These are phyloP conservation scores for Neurospora cerealis DNA, from an alignment of 495 filamentous ascomycete species.

Conservation along the genomic window DNA sequence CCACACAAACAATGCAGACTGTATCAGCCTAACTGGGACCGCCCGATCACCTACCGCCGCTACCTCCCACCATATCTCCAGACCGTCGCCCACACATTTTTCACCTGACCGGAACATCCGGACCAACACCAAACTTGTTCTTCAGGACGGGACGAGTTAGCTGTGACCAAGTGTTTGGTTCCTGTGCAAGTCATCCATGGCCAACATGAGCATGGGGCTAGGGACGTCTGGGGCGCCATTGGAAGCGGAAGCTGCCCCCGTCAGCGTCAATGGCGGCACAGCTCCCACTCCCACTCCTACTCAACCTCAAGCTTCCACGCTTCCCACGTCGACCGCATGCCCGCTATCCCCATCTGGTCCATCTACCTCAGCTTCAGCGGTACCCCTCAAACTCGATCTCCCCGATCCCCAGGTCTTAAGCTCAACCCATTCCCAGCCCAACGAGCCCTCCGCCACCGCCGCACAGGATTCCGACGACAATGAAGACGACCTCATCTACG, in stretches of 20 bases:
- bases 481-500: slow-evolving; percentile 23
- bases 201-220: neutral
- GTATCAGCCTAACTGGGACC: neutral
- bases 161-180: neutral
- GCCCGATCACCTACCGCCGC: neutral
- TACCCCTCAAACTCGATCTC: neutral
- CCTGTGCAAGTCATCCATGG: neutral
- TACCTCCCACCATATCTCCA: neutral
- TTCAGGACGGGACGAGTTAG: neutral
- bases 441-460: neutral
- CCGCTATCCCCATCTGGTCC: neutral
- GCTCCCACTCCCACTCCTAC: neutral
- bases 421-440: neutral
- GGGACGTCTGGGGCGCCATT: neutral
- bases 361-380: neutral
- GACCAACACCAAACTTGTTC: neutral
- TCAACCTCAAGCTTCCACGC: neutral
- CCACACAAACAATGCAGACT: neutral
- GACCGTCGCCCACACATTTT: neutral
- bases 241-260: neutral
- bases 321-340: neutral
- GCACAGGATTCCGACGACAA: slow-evolving; percentile 13
- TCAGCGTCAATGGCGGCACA: neutral
- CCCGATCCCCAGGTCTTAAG: neutral
- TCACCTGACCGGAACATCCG: neutral